Base-by-base conservation (phyloP, 2,329 filamentous ascomycete species). In the Colletotrichum destructivum region DNA sequence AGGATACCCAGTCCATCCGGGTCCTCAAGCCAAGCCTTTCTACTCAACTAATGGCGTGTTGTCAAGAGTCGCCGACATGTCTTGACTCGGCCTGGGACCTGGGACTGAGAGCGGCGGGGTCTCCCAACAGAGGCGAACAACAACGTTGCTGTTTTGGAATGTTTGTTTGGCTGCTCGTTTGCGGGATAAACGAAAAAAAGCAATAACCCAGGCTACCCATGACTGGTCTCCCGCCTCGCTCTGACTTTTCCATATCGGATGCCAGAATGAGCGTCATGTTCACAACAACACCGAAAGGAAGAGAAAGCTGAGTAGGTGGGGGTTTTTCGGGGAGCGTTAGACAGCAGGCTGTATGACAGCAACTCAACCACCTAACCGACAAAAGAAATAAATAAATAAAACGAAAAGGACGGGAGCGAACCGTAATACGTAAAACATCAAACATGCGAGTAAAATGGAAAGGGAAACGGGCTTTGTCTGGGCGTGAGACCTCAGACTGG, bases 391-490 rank as follows among this genome's bases (percentile, higher is more conserved):
- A 49, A 60, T 31, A 31, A 31, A 31, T 31, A 49, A 2, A 12
- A 56, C 21, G 46, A 18, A 51, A 2, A 38, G 31, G n/a, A 23
- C 18, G 12, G 31, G 26, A 18, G 42, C 44, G 35, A 40, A 61
- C 7, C 40, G 35, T 21, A 62, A 52, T 12, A 11, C 35, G 35
- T 38, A 31, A 35, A n/a, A 12, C 16, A 35, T n/a, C 46, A 62
- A 62, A 49, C 38, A 62, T 71, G 65, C 44, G 23, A 59, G 38
- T 46, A 26, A 69, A 15, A 62, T 52, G 40, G 65, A 59, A 69
- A 40, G 38, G 59, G 65, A 71, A 71, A 69, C 59, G 31, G 54
- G 47, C 69, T 63, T 59, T 69, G 69, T 71, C 47, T 57, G 69
- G 69, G 66, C 31, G 47, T 63, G 69, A 69, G 65, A 69, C 59